phyloP scores from a whole-genome alignment of 1,284 basidiomycete species.

The Fistulina hepatica region DNA sequence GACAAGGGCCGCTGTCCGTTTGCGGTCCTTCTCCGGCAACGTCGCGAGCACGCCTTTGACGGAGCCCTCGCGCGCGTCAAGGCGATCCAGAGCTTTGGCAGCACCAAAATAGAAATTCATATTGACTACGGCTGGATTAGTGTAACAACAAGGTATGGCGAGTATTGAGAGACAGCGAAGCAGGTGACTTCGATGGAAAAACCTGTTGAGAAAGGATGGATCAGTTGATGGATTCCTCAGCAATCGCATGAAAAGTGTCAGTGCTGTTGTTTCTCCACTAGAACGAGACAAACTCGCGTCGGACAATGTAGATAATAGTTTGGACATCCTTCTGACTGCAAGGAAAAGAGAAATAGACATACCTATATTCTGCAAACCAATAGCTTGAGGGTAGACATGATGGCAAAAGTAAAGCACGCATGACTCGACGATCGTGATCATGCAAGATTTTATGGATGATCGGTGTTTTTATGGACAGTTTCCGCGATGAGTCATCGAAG shows the following conservation, averaged over 20 bases:
- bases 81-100: slow-evolving; percentile 68
- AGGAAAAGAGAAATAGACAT: slow-evolving; percentile 8
- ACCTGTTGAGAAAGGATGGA: too few relatives aligned
- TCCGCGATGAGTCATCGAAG: neutral
- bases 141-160: neutral
- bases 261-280: too few relatives aligned
- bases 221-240: too few relatives aligned
- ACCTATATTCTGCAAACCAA: slow-evolving; percentile 14
- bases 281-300: too few relatives aligned
- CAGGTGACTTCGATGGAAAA: too few relatives aligned
- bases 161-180: too few relatives aligned
- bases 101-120: slow-evolving; percentile 96
- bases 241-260: too few relatives aligned
- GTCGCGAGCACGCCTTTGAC: slow-evolving; percentile 70
- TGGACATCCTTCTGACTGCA: slow-evolving; percentile 38
- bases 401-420: slow-evolving; percentile 3
- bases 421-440: neutral
- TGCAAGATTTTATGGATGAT: neutral
- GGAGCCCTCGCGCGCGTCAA: slow-evolving; percentile 79
- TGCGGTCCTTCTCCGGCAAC: slow-evolving; percentile 66
- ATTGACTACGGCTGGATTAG: slow-evolving; percentile 28
- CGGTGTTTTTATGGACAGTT: slow-evolving; percentile 3
- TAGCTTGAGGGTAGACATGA: neutral
- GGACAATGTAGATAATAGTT: slow-evolving; percentile 82
- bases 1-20: slow-evolving; percentile 67